phyloP scores from a whole-genome alignment of 2,329 filamentous ascomycete species.

The Pseudocercospora fijiensis region DNA sequence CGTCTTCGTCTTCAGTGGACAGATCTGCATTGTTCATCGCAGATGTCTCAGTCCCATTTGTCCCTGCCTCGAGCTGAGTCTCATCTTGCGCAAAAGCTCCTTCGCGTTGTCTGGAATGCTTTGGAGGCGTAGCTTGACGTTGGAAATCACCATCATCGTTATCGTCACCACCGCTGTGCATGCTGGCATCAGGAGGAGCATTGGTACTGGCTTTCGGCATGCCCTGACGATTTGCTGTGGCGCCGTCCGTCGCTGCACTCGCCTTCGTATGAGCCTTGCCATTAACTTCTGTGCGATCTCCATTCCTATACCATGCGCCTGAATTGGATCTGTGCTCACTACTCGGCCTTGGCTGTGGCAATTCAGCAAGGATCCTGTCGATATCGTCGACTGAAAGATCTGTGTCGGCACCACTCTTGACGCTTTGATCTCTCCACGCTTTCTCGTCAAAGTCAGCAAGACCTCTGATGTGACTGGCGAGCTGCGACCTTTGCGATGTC shows the following conservation, averaged over 20 bases:
- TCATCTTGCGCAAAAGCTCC: slow-evolving; percentile 27
- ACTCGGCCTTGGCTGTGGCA: slow-evolving; percentile 12
- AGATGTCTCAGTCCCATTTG: neutral
- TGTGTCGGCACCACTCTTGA: neutral
- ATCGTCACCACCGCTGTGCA: neutral
- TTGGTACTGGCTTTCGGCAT: neutral
- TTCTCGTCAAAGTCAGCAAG: slow-evolving; percentile 54
- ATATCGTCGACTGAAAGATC: slow-evolving; percentile 16
- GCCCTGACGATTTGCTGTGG: neutral
- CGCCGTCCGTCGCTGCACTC: neutral
- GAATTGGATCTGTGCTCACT: slow-evolving; percentile 4
- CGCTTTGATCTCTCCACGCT: slow-evolving; percentile 39
- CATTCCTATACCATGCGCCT: slow-evolving; percentile 38
- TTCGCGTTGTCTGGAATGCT: slow-evolving; percentile 14
- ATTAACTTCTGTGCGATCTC: slow-evolving; percentile 24
- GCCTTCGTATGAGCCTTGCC: neutral
- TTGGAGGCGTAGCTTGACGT: slow-evolving; percentile 30
- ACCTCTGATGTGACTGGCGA: slow-evolving; percentile 56
- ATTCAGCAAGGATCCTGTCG: slow-evolving; percentile 21
- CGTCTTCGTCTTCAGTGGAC: slow-evolving; percentile 43
- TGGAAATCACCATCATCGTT: slow-evolving; percentile 26
- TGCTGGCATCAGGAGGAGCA: slow-evolving; percentile 5
- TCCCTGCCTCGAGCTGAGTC: neutral
- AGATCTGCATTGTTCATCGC: slow-evolving; percentile 30
- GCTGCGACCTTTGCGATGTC: slow-evolving; percentile 49